Percentiles rank a stretch among this genome's conserved stretches.
phyloP scores from a whole-genome alignment of 2,329 filamentous ascomycete genomes.

The Beauveria rudraprayagi region DNA sequence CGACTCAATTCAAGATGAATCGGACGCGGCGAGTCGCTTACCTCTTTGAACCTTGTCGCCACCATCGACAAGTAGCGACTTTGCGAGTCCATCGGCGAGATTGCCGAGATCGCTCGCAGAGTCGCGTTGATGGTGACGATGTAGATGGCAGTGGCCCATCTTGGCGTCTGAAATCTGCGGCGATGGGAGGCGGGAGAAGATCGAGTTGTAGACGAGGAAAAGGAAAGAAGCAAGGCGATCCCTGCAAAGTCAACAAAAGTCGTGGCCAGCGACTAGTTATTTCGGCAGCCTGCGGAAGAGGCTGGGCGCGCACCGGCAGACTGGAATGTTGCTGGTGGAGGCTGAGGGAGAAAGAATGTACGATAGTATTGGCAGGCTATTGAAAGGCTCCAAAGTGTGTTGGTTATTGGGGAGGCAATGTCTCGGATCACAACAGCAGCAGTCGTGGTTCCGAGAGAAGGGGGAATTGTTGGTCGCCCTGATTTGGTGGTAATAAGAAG shows the following conservation, averaged over 20 bases:
- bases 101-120: neutral
- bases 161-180: neutral
- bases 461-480: neutral
- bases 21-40: neutral
- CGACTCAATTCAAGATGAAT: neutral
- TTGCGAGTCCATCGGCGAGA: neutral
- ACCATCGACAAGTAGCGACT: neutral
- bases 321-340: constrained; percentile 11
- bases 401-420: constrained; percentile 7
- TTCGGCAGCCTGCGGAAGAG: constrained; percentile 4
- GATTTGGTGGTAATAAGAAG: neutral
- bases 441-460: neutral
- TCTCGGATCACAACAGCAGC: constrained; percentile 1
- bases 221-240: neutral
- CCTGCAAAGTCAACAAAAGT: neutral
- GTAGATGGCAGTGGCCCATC: constrained; percentile 11
- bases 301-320: constrained; percentile 4
- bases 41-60: neutral
- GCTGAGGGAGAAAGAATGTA: constrained; percentile 13
- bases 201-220: neutral
- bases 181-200: neutral
- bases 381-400: neutral
- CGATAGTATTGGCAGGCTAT: constrained; percentile 3
- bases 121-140: constrained; percentile 9
- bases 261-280: neutral